Evolutionary conservation across 1,284 basidiomycete species (phyloP), one percentile per base, ranked within the genome.

Genomic region (Ceratobasidium sp.): DNA sequence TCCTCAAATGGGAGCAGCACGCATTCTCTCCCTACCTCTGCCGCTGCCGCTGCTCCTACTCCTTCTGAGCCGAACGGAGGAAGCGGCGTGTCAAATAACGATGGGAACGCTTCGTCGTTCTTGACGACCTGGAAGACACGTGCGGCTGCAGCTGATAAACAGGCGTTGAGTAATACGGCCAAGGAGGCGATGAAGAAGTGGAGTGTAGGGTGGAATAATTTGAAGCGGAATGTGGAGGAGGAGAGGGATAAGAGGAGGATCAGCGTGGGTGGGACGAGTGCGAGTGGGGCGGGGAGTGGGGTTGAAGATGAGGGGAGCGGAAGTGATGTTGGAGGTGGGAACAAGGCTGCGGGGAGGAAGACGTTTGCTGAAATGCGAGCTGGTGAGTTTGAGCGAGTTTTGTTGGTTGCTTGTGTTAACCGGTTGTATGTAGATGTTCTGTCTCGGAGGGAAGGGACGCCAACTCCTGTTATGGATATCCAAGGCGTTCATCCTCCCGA

Each of bases 171-270:
- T 75, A 66, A 82, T 82, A 49, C 82, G 82, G 54, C 79, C 81
- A 80, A 80, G 64, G 84, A 85, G 63, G 79, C 79, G 16, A 79
- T 85, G 76, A 83, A 81, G 74, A 84, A 84, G 72, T 85, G 84
- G 84, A 83, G 84, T n/a, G 82, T 73, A 87, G 82, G 13, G 93
- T 92, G 14, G 87, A 88, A 78, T 94, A 95, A 55, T 85, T 80
- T 0, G 92, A 94, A 80, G 95, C 88, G 89, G 78, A 95, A 58
- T n/a, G 72, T 63, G 14, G 72, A 73, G 28, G 62, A 73, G 50
- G 71, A 73, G 61, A 69, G 67, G 59, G 72, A 73, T 6, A 52
- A 49, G n/a, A 59, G 57, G 64, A 44, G 64, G 43, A 55, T 43
- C 6, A 55, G 41, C 11, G 6, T 38, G 35, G 11, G 11, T 38